Percentiles rank a stretch among this genome's conserved stretches.
Conservation (phyloP, 2,329 filamentous ascomycete species). For the Colletotrichum eremochloae region DNA sequence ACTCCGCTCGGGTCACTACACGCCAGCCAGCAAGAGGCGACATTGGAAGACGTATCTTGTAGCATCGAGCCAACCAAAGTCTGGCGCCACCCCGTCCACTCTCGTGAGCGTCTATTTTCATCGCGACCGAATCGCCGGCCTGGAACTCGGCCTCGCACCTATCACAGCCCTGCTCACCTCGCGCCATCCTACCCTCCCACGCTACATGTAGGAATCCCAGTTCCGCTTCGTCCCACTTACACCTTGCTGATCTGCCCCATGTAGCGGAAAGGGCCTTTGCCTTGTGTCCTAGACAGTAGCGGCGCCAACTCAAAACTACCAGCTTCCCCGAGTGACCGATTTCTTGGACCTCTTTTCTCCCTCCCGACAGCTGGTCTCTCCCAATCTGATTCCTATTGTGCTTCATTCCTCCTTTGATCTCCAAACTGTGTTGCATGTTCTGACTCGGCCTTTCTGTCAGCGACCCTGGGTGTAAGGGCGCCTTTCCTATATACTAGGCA, state of each 20-base stretch:
- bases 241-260: slow-evolving; percentile 54
- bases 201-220: slow-evolving; percentile 51
- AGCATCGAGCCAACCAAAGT: slow-evolving; percentile 45
- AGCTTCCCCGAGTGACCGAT: slow-evolving; percentile 56
- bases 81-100: slow-evolving; percentile 52
- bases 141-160: slow-evolving; percentile 58
- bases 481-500: slow-evolving; percentile 43
- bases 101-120: slow-evolving; percentile 61
- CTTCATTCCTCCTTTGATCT: slow-evolving; percentile 53
- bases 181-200: slow-evolving; percentile 45
- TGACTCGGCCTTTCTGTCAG: slow-evolving; percentile 36
- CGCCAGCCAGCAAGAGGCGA: slow-evolving; percentile 29
- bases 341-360: slow-evolving; percentile 54
- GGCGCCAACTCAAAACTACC: slow-evolving; percentile 67
- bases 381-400: slow-evolving; percentile 53
- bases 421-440: slow-evolving; percentile 46
- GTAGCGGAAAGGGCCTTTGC: slow-evolving; percentile 47
- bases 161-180: slow-evolving; percentile 55
- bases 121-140: slow-evolving; percentile 54
- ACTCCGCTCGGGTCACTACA: slow-evolving; percentile 12
- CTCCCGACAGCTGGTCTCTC: slow-evolving; percentile 70
- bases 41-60: slow-evolving; percentile 20
- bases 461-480: slow-evolving; percentile 27
- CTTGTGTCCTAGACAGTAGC: slow-evolving; percentile 40
- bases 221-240: slow-evolving; percentile 49